Evolutionary conservation across 345 rosid species (phyloP).

Genomic region (Aquilaria sinensis): DNA sequence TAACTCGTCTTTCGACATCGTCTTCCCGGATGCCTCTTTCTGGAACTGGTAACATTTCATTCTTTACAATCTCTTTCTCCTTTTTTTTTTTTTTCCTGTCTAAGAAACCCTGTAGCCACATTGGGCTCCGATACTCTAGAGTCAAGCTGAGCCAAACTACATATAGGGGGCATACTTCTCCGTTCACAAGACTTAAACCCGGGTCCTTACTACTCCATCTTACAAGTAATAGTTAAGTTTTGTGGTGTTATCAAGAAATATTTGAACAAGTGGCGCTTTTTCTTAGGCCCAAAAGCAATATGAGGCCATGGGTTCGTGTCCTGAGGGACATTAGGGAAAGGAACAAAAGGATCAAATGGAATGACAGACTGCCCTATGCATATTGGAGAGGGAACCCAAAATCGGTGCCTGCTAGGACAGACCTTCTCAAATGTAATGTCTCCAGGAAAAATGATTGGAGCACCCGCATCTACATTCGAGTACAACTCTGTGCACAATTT

Average conservation of each 20-base stretch:
- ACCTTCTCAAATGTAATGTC: constrained; percentile 46
- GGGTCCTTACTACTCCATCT: no score
- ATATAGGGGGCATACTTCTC: no score
- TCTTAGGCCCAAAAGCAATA: constrained; percentile 43
- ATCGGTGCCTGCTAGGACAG: constrained; percentile 27
- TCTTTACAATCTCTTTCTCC: no score
- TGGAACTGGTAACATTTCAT: constrained; percentile 67
- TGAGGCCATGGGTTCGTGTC: constrained; percentile 50
- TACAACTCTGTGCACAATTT: background rate
- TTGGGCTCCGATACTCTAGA: no score
- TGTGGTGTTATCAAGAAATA: no score
- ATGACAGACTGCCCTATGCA: constrained; percentile 50
- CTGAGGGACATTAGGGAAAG: constrained; percentile 33
- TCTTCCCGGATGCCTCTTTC: constrained; percentile 80
- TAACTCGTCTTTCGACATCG: constrained; percentile 43
- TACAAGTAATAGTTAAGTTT: no score
- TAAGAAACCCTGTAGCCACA: no score
- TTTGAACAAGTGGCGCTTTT: no score
- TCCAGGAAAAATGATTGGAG: constrained; percentile 27
- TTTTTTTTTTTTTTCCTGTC: no score
- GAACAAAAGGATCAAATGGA: constrained; percentile 39
- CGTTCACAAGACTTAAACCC: no score
- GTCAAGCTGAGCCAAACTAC: no score
- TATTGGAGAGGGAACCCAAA: constrained; percentile 58
- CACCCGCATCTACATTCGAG: constrained; percentile 12